Evolutionary conservation across 371 early-diverging fungal genomes (phyloP).

Genomic region (Apophysomyces ossiformis): DNA sequence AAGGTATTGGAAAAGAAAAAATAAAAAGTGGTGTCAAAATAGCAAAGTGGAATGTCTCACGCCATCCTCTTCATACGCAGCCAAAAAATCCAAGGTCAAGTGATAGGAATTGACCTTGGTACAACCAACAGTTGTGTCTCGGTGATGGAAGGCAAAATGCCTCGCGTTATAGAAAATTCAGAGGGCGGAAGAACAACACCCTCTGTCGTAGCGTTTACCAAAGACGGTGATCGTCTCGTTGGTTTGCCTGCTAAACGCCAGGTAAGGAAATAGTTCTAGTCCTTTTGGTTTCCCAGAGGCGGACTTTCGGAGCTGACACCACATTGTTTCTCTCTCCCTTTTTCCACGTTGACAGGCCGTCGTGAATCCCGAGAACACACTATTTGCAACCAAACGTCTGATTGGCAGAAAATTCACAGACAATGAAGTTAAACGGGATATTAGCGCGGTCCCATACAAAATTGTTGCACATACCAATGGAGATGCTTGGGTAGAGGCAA

Average conservation of each 20-base stretch:
- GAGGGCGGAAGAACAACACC: conserved; percentile 96
- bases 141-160: conserved; percentile 92
- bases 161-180: conserved; percentile 93
- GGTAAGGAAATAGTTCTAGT: conserved; percentile 26
- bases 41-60: neutral
- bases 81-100: conserved; percentile 83
- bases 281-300: neutral
- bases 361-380: conserved; percentile 89
- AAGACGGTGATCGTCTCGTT: conserved; percentile 87
- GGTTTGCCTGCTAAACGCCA: conserved; percentile 92
- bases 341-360: conserved; percentile 62
- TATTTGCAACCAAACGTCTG: conserved; percentile 94
- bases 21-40: neutral
- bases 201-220: conserved; percentile 90
- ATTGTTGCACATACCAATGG: conserved; percentile 90
- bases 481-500: conserved; percentile 96
- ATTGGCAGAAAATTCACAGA: conserved; percentile 95
- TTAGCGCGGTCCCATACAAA: conserved; percentile 88
- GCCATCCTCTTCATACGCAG: conserved; percentile 33
- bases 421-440: conserved; percentile 81
- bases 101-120: conserved; percentile 98
- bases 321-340: neutral
- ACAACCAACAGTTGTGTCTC: conserved; percentile 98
- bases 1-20: conserved; percentile 16
- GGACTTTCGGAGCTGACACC: conserved; percentile 11